Evolutionary conservation across 257 asterid species (phyloP), one percentile per base, ranked within the genome.

Genomic region (Solanum sejunctum): DNA sequence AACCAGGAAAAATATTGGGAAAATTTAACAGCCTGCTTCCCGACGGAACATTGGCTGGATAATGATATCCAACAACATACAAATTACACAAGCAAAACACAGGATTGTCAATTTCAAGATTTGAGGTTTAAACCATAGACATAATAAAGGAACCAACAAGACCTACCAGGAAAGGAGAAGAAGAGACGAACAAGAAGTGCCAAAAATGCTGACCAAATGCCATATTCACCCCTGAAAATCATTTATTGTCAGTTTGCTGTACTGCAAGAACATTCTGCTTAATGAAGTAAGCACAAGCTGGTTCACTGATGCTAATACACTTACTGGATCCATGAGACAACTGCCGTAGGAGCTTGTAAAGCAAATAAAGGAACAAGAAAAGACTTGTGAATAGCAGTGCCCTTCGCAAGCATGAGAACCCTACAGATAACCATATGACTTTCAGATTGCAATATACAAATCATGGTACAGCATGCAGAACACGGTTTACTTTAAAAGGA

Each of bases 171-270:
- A 67, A 96, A 91, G 86, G 20, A 86, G 91, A 92, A 93, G 93
- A 96, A 96, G 55, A 96, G 96, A 26, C 97, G 98, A 79, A 92
- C 96, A 32, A 96, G 90, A 91, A 96, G 95, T 84, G 97, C 95
- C 89, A 95, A 87, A 92, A 96, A 93, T 82, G 99, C 99, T 87
- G 94, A 86, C 99, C 99, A 96, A 69, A 93, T 72, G 82, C 99
- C 99, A 91, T 96, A 93, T 88, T 96, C 97, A 36, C 98, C 94
- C 92, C 99, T 96, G 94, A 79, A 89, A 85, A 85, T 11, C 49
- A 81, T 85, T 54, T 52, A 55, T 75, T 32, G 36, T 83, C 13
- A 67, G 78, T 66, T 71, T 51, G 67, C 63, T 80, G 69, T 23
- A 39, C 58, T 78, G 49, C 61, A 2, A 49, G 20, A 77, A 75